Evolutionary conservation across 176 grass and related monocot species (phyloP).

Genomic region (Thinopyrum elongatum): DNA sequence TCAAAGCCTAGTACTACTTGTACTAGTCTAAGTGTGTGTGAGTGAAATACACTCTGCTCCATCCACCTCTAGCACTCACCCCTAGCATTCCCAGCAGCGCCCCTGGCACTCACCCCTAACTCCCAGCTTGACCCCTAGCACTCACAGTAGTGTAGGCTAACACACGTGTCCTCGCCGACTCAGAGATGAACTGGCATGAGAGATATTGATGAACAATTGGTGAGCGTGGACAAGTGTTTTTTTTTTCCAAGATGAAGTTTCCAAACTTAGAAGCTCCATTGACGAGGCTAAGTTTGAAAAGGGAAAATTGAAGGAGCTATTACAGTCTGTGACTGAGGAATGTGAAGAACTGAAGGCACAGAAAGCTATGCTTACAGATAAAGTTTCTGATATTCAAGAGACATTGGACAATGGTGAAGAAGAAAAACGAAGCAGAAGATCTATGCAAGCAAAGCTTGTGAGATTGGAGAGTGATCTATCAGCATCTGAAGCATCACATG

Average conservation of each 20-base stretch:
- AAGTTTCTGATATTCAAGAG: constrained; percentile 65
- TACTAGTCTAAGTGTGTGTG: too few species aligned
- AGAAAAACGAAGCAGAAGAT: constrained; percentile 76
- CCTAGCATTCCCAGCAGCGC: too few species aligned
- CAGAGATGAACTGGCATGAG: too few species aligned
- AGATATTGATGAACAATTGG: too few species aligned
- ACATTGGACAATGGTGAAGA: constrained; percentile 65
- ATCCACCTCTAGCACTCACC: too few species aligned
- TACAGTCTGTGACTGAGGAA: constrained; percentile 49
- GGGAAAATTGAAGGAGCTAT: constrained; percentile 65
- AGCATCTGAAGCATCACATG: constrained; percentile 74
- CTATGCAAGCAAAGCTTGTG: constrained; percentile 84
- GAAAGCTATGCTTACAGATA: constrained; percentile 63
- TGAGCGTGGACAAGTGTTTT: too few species aligned
- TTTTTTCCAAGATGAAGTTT: constrained; percentile 85
- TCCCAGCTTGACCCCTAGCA: too few species aligned
- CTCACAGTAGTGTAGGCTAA: too few species aligned
- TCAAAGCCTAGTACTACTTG: too few species aligned
- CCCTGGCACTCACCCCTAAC: too few species aligned
- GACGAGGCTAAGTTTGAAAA: constrained; percentile 83
- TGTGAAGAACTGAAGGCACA: constrained; percentile 82
- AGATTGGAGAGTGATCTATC: constrained; percentile 89
- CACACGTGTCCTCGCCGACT: too few species aligned
- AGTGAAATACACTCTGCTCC: too few species aligned
- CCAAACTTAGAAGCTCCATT: constrained; percentile 60